Conservation (phyloP, 352 stramenopile genomes). For the Nothophytophthora sp. region DNA sequence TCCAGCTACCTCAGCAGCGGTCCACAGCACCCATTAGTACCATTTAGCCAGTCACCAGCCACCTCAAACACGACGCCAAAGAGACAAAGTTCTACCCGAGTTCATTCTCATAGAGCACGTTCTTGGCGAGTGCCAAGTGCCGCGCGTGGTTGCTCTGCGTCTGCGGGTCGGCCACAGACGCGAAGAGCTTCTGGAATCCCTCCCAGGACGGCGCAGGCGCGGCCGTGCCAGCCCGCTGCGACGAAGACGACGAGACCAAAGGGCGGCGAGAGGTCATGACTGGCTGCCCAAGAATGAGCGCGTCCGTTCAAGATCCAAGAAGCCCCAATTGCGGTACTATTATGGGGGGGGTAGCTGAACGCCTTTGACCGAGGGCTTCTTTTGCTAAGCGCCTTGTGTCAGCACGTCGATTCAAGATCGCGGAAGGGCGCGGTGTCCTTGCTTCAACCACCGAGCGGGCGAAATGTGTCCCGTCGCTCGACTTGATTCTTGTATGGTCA, state of each 20-base stretch:
- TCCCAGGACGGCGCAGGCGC: slow-evolving; percentile 10
- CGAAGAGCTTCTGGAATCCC: slow-evolving; percentile 71
- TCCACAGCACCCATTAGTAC: neutral
- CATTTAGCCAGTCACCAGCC: neutral
- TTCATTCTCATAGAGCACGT: slow-evolving; percentile 77
- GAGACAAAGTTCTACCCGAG: slow-evolving; percentile 31
- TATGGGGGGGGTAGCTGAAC: neutral
- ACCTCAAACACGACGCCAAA: neutral
- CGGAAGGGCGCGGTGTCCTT: too few species aligned
- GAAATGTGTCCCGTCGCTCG: too few species aligned
- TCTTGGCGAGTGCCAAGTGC: slow-evolving; percentile 76
- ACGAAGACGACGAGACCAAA: neutral
- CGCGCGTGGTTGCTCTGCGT: slow-evolving; percentile 64
- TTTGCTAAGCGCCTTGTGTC: too few species aligned
- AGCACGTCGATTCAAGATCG: too few species aligned
- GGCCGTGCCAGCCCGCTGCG: neutral
- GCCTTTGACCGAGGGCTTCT: neutral
- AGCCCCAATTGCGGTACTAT: neutral
- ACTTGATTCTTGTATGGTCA: too few species aligned
- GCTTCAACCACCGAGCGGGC: too few species aligned
- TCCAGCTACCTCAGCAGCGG: slow-evolving; percentile 45
- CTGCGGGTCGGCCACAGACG: slow-evolving; percentile 57
- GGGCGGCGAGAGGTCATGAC: slow-evolving; percentile 16
- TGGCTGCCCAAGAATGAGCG: neutral
- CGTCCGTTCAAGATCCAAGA: slow-evolving; percentile 9